phyloP scores from a whole-genome alignment of 768 basidiomycete genomes.

The Rhizopogon sp. region DNA sequence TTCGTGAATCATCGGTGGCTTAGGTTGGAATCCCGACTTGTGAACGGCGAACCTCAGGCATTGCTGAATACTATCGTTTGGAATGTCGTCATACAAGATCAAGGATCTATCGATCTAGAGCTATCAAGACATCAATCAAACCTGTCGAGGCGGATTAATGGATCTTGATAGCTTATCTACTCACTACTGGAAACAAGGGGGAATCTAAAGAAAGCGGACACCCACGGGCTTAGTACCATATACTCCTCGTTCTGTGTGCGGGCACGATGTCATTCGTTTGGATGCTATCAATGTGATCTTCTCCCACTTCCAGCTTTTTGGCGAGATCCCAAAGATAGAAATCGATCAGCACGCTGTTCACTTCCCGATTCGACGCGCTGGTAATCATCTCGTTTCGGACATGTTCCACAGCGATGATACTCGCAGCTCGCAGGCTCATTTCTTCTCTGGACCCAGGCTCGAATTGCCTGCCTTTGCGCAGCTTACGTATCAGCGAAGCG shows the following conservation, averaged over 20 bases:
- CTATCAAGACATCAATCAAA: too few relatives aligned
- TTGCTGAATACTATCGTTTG: too few relatives aligned
- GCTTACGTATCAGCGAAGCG: conserved; percentile 44
- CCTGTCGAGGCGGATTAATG: too few relatives aligned
- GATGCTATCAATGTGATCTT: conserved; percentile 56
- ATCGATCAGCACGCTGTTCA: conserved; percentile 82
- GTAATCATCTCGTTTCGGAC: conserved; percentile 55
- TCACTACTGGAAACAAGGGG: background rate
- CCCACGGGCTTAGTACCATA: conserved; percentile 63
- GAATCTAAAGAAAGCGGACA: background rate
- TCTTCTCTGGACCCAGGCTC: conserved; percentile 62
- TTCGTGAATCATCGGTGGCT: too few relatives aligned
- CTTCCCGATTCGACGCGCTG: conserved; percentile 10
- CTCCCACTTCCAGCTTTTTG: conserved; percentile 63
- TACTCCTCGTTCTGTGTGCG: conserved; percentile 74
- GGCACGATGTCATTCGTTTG: conserved; percentile 55
- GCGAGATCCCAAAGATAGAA: conserved; percentile 91
- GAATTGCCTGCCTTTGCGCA: conserved; percentile 42
- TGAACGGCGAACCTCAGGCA: too few relatives aligned
- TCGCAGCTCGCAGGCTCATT: conserved; percentile 73
- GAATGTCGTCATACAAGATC: too few relatives aligned
- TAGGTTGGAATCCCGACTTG: too few relatives aligned
- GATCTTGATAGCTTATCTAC: too few relatives aligned
- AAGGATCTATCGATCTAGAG: too few relatives aligned
- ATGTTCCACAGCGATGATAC: conserved; percentile 74